These are phyloP conservation scores for Tricholoma furcatifolium DNA, from an alignment of 768 basidiomycete species.

Conservation along the genomic window DNA sequence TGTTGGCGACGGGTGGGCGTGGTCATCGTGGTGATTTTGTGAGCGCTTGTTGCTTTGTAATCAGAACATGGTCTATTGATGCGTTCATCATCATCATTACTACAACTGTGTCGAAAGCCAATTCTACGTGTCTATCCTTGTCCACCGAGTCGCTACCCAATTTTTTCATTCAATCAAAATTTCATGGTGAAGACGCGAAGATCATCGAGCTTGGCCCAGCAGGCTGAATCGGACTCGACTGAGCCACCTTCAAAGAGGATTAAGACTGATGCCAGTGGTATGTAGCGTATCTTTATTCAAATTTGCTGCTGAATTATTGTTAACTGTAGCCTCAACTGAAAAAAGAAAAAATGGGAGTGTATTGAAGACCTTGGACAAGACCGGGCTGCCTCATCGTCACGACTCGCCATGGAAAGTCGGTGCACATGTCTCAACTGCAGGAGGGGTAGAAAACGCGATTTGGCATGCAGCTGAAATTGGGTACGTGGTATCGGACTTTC, in stretches of 20 bases:
- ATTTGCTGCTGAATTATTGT: neutral
- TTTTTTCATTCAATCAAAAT: too few relatives aligned
- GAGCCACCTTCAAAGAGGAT: conserved; percentile 11
- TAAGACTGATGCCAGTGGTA: conserved; percentile 2
- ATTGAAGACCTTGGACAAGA: conserved; percentile 13
- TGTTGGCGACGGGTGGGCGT: too few relatives aligned
- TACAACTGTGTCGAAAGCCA: neutral
- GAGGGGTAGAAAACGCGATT: conserved; percentile 75
- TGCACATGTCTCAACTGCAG: conserved; percentile 80
- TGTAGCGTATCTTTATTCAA: neutral
- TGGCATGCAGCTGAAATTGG: conserved; percentile 70
- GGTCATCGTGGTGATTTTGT: too few relatives aligned
- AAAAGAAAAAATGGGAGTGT: conserved; percentile 15
- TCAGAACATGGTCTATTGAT: neutral
- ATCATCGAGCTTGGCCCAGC: conserved; percentile 1
- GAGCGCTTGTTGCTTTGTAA: too few relatives aligned
- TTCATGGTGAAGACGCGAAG: conserved; percentile 13
- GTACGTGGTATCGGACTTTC: conserved; percentile 33
- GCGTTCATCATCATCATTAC: neutral
- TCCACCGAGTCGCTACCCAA: neutral
- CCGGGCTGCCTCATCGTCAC: conserved; percentile 27
- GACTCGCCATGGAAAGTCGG: conserved; percentile 67
- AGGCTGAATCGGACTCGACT: neutral
- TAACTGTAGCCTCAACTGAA: neutral
- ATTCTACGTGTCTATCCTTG: neutral